A percentile compares a stretch with the other conserved stretches of the same genome.
Evolutionary conservation across 2,329 filamentous ascomycete genomes (phyloP).

Genomic region (Beauveria bassiana): DNA sequence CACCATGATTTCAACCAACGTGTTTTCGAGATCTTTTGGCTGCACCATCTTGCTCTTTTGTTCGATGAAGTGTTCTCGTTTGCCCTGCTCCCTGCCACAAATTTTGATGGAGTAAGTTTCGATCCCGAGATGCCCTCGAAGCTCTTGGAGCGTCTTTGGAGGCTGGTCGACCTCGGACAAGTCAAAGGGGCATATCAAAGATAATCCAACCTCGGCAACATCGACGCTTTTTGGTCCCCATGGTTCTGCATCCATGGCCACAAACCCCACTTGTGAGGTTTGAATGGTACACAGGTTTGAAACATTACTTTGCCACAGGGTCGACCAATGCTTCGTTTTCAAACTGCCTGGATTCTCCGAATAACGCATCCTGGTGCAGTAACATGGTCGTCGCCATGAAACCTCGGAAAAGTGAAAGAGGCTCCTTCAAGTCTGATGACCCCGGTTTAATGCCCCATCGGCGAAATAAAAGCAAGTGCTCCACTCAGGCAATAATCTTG

Average conservation of each 20-base stretch:
- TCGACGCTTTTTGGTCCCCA: not conserved
- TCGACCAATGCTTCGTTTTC: slow-evolving; percentile 1
- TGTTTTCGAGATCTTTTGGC: not conserved
- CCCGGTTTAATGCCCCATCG: not conserved
- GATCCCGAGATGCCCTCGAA: not conserved
- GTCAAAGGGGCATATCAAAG: slow-evolving; percentile 1
- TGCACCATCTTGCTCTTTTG: not conserved
- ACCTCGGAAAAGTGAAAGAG: not conserved
- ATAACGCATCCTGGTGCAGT: not conserved
- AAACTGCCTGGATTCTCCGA: not conserved
- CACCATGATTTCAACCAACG: not conserved
- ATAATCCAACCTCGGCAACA: slow-evolving; percentile 3
- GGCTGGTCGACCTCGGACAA: not conserved
- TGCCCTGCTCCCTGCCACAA: not conserved
- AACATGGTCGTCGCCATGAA: not conserved
- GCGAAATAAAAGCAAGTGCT: too few species aligned
- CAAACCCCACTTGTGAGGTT: not conserved
- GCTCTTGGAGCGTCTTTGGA: not conserved
- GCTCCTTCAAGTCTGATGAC: not conserved
- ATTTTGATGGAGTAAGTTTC: not conserved
- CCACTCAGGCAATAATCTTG: too few species aligned
- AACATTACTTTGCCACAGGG: not conserved
- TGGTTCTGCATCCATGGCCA: not conserved
- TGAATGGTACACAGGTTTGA: not conserved
- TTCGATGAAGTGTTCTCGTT: not conserved